Conservation (phyloP, 2,329 filamentous ascomycete species). For the Xylariaceae sp. region DNA sequence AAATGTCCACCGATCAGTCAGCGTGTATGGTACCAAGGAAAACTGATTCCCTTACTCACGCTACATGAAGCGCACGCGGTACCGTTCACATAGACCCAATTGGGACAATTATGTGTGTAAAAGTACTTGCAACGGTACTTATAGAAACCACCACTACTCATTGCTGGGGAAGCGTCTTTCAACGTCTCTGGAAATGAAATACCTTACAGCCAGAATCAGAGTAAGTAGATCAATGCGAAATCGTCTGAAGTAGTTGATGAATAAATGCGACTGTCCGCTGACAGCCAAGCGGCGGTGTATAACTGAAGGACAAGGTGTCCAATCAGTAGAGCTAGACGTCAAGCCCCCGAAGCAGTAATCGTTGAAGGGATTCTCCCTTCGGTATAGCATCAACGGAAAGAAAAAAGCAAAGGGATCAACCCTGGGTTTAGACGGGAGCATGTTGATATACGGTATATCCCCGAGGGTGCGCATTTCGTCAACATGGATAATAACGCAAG, state of each 20-base stretch:
- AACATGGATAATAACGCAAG: constrained; percentile 18
- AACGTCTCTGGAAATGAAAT: constrained; percentile 1
- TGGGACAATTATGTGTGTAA: constrained; percentile 56
- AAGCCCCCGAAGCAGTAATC: constrained; percentile 9
- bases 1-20: constrained; percentile 15
- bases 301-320: constrained; percentile 31
- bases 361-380: constrained; percentile 17
- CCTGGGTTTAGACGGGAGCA: constrained; percentile 32
- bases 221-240: constrained; percentile 6
- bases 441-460: constrained; percentile 34
- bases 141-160: constrained; percentile 54
- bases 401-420: constrained; percentile 30
- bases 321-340: constrained; percentile 28
- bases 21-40: constrained; percentile 10
- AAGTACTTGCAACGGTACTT: constrained; percentile 64
- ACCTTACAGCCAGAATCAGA: neutral
- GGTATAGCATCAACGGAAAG: constrained; percentile 25
- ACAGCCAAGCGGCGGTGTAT: constrained; percentile 39
- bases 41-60: constrained; percentile 45
- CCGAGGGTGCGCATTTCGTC: constrained; percentile 19
- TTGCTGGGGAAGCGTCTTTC: constrained; percentile 24
- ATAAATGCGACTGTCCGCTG: constrained; percentile 39
- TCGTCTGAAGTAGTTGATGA: constrained; percentile 3
- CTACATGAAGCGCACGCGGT: constrained; percentile 57
- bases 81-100: constrained; percentile 63